Conservation (phyloP, 352 stramenopile genomes). For the Phytophthora rubi region DNA sequence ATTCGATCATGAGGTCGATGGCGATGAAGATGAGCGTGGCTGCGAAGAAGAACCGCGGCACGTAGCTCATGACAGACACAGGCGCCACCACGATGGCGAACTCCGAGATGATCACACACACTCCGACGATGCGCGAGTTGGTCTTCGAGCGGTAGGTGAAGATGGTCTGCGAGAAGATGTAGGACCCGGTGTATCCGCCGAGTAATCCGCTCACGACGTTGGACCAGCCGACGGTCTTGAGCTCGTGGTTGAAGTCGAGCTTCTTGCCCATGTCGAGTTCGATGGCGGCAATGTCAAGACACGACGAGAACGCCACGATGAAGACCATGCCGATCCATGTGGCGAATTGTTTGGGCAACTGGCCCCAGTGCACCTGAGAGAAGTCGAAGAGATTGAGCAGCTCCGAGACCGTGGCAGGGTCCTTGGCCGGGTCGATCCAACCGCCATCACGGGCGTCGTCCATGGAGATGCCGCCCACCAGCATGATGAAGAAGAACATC, state of each 20-base stretch:
- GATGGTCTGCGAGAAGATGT: slow-evolving; percentile 99
- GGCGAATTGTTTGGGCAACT: slow-evolving; percentile 88
- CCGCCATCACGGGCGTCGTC: slow-evolving; percentile 90
- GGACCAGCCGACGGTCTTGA: slow-evolving; percentile 94
- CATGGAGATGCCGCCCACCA: slow-evolving; percentile 76
- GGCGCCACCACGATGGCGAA: slow-evolving; percentile 88
- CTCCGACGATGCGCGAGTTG: slow-evolving; percentile 90
- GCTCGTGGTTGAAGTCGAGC: slow-evolving; percentile 95
- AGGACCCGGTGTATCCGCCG: slow-evolving; percentile 97
- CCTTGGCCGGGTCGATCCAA: slow-evolving; percentile 89
- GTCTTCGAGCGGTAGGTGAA: slow-evolving; percentile 95
- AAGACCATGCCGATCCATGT: slow-evolving; percentile 97
- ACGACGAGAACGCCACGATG: slow-evolving; percentile 97
- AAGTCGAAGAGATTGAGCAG: slow-evolving; percentile 93
- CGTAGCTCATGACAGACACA: slow-evolving; percentile 92
- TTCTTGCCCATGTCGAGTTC: slow-evolving; percentile 95
- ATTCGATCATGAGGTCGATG: slow-evolving; percentile 97
- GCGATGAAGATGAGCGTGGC: slow-evolving; percentile 97
- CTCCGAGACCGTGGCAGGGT: slow-evolving; percentile 57
- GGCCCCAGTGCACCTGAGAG: slow-evolving; percentile 86
- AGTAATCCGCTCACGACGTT: slow-evolving; percentile 96
- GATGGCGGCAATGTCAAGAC: slow-evolving; percentile 96
- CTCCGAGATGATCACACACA: slow-evolving; percentile 88
- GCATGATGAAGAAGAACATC: slow-evolving; percentile 91
- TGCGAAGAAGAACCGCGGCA: slow-evolving; percentile 98